These are phyloP conservation scores for Xylariomycetidae sp. DNA, from an alignment of 2,329 filamentous ascomycete species.

Conservation along the genomic window DNA sequence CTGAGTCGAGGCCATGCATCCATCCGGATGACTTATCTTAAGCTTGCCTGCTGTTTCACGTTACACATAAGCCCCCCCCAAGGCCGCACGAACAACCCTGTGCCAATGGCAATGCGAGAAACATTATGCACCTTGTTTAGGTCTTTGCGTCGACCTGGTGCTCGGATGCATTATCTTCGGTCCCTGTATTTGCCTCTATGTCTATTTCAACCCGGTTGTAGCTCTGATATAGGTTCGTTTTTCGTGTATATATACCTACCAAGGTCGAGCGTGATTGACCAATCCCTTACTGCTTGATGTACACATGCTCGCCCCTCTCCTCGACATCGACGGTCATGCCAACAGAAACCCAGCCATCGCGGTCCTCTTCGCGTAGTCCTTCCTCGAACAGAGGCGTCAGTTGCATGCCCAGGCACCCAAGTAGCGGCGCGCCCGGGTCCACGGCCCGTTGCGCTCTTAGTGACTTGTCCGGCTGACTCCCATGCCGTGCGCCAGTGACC, in stretches of 20 bases:
- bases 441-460: constrained; percentile 53
- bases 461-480: constrained; percentile 50
- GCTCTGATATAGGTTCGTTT: no score
- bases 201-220: no score
- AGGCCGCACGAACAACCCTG: no score
- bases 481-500: constrained; percentile 49
- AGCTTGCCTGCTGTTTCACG: no score
- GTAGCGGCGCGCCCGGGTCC: constrained; percentile 51
- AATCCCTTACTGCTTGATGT: constrained; percentile 28
- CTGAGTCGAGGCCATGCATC: no score
- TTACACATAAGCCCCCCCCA: no score
- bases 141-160: no score
- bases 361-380: constrained; percentile 20
- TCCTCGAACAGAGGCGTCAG: constrained; percentile 49
- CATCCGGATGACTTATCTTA: no score
- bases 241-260: constrained; percentile 1
- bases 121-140: no score
- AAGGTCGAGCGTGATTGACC: neutral
- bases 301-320: constrained; percentile 39
- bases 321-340: constrained; percentile 50
- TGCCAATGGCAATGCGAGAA: no score
- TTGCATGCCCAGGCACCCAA: constrained; percentile 60
- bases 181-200: no score
- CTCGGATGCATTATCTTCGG: no score
- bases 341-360: constrained; percentile 42